These are phyloP conservation scores for Fallopia convolvulus DNA, from an alignment of 148 eudicot genomes.

Conservation along the genomic window DNA sequence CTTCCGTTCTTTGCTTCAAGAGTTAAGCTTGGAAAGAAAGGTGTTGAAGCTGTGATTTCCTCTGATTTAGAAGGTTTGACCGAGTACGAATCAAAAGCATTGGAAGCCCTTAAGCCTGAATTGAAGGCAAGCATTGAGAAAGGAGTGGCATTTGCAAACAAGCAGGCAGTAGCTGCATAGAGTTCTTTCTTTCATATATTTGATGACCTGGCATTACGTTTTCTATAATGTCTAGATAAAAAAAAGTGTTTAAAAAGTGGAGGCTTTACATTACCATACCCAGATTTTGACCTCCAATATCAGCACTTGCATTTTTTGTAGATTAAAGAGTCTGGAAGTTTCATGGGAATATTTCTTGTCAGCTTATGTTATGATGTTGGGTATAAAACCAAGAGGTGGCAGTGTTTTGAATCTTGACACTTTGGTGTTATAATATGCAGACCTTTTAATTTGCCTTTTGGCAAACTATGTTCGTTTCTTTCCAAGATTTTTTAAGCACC, in stretches of 20 bases:
- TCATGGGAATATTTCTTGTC: neutral
- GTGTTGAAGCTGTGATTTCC: conserved; percentile 63
- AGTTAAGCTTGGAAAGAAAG: conserved; percentile 66
- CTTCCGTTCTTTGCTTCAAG: conserved; percentile 90
- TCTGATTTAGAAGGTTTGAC: conserved; percentile 64
- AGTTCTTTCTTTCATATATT: neutral
- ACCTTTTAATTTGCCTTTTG: neutral
- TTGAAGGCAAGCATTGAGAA: conserved; percentile 77
- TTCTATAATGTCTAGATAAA: neutral
- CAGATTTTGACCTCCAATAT: neutral
- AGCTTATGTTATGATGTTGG: neutral
- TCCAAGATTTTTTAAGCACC: neutral
- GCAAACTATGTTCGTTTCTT: neutral
- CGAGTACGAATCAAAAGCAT: conserved; percentile 60
- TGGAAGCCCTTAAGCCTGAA: conserved; percentile 74
- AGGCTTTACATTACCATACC: neutral
- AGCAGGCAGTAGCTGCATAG: conserved; percentile 48
- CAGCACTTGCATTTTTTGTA: neutral
- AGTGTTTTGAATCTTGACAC: neutral
- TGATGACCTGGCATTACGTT: neutral
- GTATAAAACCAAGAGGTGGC: neutral
- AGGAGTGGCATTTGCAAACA: conserved; percentile 64
- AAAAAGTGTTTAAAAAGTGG: neutral
- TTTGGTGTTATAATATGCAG: neutral
- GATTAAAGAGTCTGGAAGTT: neutral